phyloP scores from a whole-genome alignment of 768 basidiomycete species.

The Suillus weaverae region DNA sequence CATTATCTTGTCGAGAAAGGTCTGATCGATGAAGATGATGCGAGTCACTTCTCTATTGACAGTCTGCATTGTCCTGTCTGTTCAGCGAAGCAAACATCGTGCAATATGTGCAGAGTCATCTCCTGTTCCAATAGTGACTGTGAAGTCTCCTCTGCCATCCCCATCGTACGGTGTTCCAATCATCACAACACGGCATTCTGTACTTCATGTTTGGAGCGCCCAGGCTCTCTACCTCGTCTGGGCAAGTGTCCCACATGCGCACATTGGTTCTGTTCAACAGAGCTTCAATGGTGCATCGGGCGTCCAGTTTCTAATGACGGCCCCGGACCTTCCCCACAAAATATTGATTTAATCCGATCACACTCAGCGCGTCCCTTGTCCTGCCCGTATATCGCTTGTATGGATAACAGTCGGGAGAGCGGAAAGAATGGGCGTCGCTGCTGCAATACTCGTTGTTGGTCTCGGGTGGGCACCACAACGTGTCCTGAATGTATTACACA shows the following conservation, averaged over 20 bases:
- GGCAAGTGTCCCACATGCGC: neutral
- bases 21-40: neutral
- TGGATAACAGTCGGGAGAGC: neutral
- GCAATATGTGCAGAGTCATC: neutral
- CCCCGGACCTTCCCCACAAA: neutral
- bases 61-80: conserved; percentile 2
- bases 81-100: neutral
- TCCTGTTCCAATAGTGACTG: conserved; percentile 1
- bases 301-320: neutral
- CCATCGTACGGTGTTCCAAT: neutral
- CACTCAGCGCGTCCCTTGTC: neutral
- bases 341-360: neutral
- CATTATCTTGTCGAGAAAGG: conserved; percentile 1
- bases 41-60: neutral
- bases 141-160: neutral
- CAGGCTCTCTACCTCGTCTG: neutral
- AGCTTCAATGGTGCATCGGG: conserved; percentile 3
- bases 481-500: conserved; percentile 8
- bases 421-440: neutral
- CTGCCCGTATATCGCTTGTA: neutral
- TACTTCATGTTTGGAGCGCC: neutral
- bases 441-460: neutral
- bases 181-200: neutral
- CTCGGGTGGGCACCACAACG: neutral
- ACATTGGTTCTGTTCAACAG: neutral